Evolutionary conservation across 2,329 filamentous ascomycete species (phyloP), one percentile per base, ranked within the genome.

Genomic region (Fusarium devonianum): DNA sequence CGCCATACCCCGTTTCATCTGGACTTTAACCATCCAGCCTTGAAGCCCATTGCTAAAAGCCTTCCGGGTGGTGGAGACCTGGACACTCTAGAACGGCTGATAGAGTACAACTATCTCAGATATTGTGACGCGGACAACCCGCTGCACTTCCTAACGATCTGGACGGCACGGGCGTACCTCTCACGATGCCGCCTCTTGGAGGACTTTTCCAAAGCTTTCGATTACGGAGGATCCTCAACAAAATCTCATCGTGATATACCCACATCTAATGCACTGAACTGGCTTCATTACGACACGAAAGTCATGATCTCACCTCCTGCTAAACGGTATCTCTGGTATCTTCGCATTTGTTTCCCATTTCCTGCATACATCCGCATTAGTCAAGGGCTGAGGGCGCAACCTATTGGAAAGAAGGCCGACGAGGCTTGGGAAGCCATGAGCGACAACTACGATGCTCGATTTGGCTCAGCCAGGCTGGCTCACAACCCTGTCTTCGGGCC

Each of bases 171-270:
- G 9, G 67, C 58, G 0, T 69, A 73, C 5, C 46, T 87, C 3
- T 76, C 81, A 0, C 82, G 77, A 59, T 67, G 53, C 34, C 75
- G 71, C 2, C 73, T 87, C 0, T 47, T 84, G 38, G 76, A 83
- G 37, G 69, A 79, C 46, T 77, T 79, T 46, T 69, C 72, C 0
- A 67, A 17, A 33, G 58, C 63, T 18, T 53, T 65, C 0, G 58
- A 53, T 2, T 0, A 38, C 60, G 0, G 34, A 33, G 4, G 47
- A 56, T 0, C 65, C 67, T 18, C n/a, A n/a, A 68, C 67, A 0
- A 69, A 72, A 0, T 38, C 43, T 1, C 52, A 65, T 14, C 67
- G 66, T 7, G 65, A 73, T 32, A 40, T 51, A 0, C 69, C 69
- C 2, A 49, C 74, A 0, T 50, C 47, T 0, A 28, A 69, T 22